Evolutionary conservation across 2,329 filamentous ascomycete species (phyloP).

Genomic region (Pochonia chlamydosporia): DNA sequence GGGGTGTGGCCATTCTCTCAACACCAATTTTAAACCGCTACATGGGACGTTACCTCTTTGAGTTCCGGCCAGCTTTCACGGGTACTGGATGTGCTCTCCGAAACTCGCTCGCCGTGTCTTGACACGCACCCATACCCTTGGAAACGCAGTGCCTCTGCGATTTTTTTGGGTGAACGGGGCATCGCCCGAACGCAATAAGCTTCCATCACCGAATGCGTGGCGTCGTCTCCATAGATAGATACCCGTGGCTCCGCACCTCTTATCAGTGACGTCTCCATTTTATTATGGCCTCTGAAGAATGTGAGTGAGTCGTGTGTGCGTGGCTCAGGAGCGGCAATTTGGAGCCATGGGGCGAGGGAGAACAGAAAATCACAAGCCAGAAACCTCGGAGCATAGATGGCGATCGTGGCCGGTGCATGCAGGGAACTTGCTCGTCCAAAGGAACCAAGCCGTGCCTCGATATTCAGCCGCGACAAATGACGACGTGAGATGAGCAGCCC

Average conservation of each 20-base stretch:
- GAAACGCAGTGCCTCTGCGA: no score
- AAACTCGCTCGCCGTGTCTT: not conserved
- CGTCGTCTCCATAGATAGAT: constrained; percentile 2
- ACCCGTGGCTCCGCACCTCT: constrained; percentile 1
- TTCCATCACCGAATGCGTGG: not conserved
- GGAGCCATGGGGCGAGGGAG: no score
- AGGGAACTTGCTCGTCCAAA: not conserved
- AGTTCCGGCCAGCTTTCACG: no score
- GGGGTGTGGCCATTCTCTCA: not conserved
- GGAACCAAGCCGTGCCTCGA: not conserved
- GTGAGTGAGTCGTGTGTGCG: not conserved
- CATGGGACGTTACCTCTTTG: not conserved
- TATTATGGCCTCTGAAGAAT: not conserved
- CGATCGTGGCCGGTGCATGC: not conserved
- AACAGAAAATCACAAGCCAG: not conserved
- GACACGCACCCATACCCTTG: not conserved
- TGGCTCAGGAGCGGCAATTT: not conserved
- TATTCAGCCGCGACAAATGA: not conserved
- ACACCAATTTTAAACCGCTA: not conserved
- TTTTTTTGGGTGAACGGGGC: not conserved
- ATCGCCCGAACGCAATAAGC: not conserved
- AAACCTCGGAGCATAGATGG: not conserved
- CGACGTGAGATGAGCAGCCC: no score
- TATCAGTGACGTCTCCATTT: constrained; percentile 1
- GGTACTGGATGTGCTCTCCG: no score